Evolutionary conservation across 75 land plant genomes (phyloP).

Genomic region (Pseudotsuga menziesii): DNA sequence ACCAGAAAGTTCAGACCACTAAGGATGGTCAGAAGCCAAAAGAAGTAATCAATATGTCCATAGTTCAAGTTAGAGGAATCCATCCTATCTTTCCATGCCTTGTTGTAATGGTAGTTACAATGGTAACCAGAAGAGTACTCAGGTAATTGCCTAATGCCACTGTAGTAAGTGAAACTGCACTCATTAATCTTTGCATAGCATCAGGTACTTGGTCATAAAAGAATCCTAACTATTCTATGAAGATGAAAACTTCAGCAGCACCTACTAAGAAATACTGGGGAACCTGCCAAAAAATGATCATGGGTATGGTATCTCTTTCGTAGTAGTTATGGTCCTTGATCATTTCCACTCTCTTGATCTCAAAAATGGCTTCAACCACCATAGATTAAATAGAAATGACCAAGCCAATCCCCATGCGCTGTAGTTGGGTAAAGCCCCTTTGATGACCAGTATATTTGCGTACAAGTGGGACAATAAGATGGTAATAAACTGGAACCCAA

Average conservation of each 20-base stretch:
- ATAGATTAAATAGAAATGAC: conserved; percentile 17
- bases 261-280: no score
- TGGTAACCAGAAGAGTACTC: no score
- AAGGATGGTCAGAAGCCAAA: conserved; percentile 60
- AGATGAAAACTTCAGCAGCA: conserved; percentile 3
- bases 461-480: no score
- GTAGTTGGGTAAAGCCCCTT: conserved; percentile 22
- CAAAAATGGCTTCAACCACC: conserved; percentile 34
- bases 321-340: conserved; percentile 20
- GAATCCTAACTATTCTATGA: background rate
- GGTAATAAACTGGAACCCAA: no score
- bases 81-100: background rate
- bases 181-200: background rate
- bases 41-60: conserved; percentile 66
- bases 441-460: no score
- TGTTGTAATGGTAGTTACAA: background rate
- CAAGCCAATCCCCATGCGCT: conserved; percentile 35
- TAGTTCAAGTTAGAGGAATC: no score
- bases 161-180: no score
- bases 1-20: conserved; percentile 52
- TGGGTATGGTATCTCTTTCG: background rate
- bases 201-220: conserved; percentile 18
- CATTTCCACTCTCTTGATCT: background rate
- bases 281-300: no score
- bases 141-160: background rate